These are phyloP conservation scores for Monilinia vaccinii-corymbosi DNA, from an alignment of 2,329 filamentous ascomycete species.

Conservation along the genomic window DNA sequence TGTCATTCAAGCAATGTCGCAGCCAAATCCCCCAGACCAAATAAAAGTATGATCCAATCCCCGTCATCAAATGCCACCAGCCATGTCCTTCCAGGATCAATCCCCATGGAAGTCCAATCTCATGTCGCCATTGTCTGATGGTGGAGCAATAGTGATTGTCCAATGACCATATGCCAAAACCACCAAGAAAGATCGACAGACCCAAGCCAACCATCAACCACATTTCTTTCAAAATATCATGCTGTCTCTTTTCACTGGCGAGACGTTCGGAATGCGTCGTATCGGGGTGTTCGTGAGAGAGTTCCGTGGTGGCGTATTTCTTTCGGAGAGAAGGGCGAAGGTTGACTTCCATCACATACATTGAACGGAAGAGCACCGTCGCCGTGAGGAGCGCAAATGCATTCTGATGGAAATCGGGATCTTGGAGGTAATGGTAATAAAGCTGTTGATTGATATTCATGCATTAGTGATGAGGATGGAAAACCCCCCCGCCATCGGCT, in stretches of 20 bases:
- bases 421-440: constrained; percentile 67
- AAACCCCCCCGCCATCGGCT: too few species aligned
- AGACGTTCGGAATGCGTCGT: constrained; percentile 41
- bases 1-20: constrained; percentile 57
- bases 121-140: constrained; percentile 42
- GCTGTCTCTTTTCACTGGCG: constrained; percentile 45
- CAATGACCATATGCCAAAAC: constrained; percentile 58
- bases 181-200: constrained; percentile 52
- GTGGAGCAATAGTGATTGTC: constrained; percentile 53
- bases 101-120: constrained; percentile 62
- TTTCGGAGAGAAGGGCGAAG: constrained; percentile 44
- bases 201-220: constrained; percentile 58
- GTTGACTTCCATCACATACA: constrained; percentile 61
- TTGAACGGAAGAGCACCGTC: constrained; percentile 46
- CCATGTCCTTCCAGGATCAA: constrained; percentile 63
- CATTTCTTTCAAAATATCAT: constrained; percentile 53
- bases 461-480: not conserved
- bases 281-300: constrained; percentile 29
- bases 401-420: constrained; percentile 63
- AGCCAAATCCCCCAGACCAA: constrained; percentile 66
- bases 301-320: constrained; percentile 31
- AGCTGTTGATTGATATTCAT: constrained; percentile 23
- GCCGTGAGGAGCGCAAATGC: constrained; percentile 56
- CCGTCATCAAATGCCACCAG: constrained; percentile 71
- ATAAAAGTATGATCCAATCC: constrained; percentile 60